Evolutionary conservation across 345 rosid genomes (phyloP), one percentile per base, ranked within the genome.

Genomic region (Lepidium sativum): DNA sequence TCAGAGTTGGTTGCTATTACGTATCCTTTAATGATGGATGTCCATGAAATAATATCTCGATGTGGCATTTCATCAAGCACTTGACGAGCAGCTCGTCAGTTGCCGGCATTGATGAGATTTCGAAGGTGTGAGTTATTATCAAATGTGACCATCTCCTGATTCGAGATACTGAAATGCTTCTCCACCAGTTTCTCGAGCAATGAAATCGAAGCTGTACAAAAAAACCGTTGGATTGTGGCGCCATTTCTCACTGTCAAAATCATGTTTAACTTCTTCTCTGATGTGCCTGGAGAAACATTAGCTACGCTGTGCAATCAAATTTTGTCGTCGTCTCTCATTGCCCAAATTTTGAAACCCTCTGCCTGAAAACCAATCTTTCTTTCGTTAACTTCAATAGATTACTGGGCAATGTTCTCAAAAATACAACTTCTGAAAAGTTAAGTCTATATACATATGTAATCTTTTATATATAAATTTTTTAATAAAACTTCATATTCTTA

Each of bases 1-100:
- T 41, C 55, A 20, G 81, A 50, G 61, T 82, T 67, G 43, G 34
- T 47, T 41, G 80, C 79, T 20, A 50, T 73, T 60, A 87, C 86
- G 63, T 87, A 89, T 9, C 96, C 91, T 9, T 89, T 78, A 61
- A 89, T 82, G 47, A 89, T 65, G 3, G 77, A 67, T 55, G 98
- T 92, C 97, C 97, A 92, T 2, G 96, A 81, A 63, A 80, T 54
- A 55, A 75, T 83, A 51, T 92, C 96, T 77, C 84, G 81, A 0
- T 73, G 72, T 9, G 76, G 80, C 97, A 87, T 84, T 80, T 68
- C 52, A 37, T 89, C 91, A 72, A 92, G 89, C 87, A 82, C 7
- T 8, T 77, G 60, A 61, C 96, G 98, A 15, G 96, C 98, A 44
- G 52, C 68, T 3, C 20, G 50, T 17, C 87, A 38, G 31, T 66